These are phyloP conservation scores for Tulasnella sp. DNA, from an alignment of 768 basidiomycete species.

Conservation along the genomic window DNA sequence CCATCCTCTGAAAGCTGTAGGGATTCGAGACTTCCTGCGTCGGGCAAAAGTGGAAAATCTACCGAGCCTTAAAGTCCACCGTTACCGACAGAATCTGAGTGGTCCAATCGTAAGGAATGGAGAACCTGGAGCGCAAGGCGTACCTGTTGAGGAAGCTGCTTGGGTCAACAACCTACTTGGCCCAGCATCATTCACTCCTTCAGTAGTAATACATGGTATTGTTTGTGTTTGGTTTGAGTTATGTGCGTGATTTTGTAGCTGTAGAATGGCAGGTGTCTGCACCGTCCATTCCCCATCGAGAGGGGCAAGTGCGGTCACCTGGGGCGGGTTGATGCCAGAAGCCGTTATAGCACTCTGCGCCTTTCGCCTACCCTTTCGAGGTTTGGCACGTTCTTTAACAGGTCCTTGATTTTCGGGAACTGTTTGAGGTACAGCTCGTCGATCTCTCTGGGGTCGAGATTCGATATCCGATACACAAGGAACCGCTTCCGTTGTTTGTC, in stretches of 20 bases:
- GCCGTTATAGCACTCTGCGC: neutral
- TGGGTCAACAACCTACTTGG: neutral
- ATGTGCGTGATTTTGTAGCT: neutral
- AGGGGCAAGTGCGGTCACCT: neutral
- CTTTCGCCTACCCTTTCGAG: neutral
- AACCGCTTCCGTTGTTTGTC: neutral
- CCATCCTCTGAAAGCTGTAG: neutral
- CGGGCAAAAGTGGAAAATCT: neutral
- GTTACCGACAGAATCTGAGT: neutral
- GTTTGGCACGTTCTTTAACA: neutral
- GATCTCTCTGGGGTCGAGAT: neutral
- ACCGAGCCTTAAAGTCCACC: neutral
- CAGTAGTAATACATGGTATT: neutral
- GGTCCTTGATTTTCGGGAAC: neutral
- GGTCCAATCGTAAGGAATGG: neutral
- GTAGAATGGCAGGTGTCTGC: neutral
- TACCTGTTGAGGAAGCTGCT: neutral
- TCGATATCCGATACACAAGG: neutral
- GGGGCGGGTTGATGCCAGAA: neutral
- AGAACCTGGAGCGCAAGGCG: neutral
- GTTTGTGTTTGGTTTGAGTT: neutral
- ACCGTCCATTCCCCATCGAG: too few relatives aligned
- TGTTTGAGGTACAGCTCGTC: neutral
- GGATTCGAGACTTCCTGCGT: neutral
- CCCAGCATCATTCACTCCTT: neutral